A percentile compares a stretch with the other conserved stretches of the same genome.
phyloP scores from a whole-genome alignment of 139 green algal genomes.

The Haematococcus sp. region DNA sequence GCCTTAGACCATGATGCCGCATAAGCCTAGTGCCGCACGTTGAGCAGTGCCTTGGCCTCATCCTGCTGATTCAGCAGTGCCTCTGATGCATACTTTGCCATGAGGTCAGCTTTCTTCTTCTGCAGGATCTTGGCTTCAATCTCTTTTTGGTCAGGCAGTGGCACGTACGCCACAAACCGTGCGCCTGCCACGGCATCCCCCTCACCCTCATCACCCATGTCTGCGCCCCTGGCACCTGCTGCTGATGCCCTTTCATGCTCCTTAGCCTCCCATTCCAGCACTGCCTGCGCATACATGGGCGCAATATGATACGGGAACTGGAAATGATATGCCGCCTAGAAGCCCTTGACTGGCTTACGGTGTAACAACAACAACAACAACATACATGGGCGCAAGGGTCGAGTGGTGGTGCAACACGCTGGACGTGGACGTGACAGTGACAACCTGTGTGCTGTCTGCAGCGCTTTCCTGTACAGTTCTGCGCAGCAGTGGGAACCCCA shows the following conservation, averaged over 20 bases:
- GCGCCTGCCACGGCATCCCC: slow-evolving; percentile 15
- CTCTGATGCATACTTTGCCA: slow-evolving; percentile 81
- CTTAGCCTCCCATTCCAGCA: slow-evolving; percentile 72
- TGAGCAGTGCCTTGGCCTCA: slow-evolving; percentile 73
- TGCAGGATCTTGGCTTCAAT: slow-evolving; percentile 90
- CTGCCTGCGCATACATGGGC: slow-evolving; percentile 30
- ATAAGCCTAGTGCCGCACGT: slow-evolving; percentile 26
- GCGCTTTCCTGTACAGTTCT: too few species aligned
- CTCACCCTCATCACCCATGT: slow-evolving; percentile 18
- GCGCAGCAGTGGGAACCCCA: too few species aligned
- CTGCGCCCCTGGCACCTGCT: background rate
- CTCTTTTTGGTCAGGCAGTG: slow-evolving; percentile 87
- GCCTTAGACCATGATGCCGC: too few species aligned
- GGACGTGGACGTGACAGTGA: too few species aligned
- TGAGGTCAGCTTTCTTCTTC: slow-evolving; percentile 90
- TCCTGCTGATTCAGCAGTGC: slow-evolving; percentile 71
- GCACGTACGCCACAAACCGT: slow-evolving; percentile 91
- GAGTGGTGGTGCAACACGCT: too few species aligned
- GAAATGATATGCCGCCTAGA: too few species aligned
- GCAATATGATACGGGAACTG: background rate
- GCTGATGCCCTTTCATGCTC: slow-evolving; percentile 57
- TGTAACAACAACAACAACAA: too few species aligned
- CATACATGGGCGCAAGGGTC: too few species aligned
- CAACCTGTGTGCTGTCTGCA: too few species aligned
- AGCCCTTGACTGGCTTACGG: too few species aligned